phyloP scores from a whole-genome alignment of 192 early-diverging fungal genomes.

The Dissophora ornata region DNA sequence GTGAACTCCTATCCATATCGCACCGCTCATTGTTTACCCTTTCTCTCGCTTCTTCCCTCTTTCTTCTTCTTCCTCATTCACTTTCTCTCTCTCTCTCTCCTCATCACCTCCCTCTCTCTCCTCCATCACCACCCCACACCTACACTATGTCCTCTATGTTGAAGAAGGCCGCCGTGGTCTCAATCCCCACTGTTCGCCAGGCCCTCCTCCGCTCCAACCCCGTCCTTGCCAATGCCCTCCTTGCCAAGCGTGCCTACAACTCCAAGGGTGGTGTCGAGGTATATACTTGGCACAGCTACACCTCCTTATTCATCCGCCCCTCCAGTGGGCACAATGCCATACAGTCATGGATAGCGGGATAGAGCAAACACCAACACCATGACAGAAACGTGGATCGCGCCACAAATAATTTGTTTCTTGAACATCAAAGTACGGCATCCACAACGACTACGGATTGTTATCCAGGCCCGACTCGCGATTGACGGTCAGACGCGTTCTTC shows the following conservation, averaged over 20 bases:
- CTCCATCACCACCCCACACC: slow-evolving; percentile 2
- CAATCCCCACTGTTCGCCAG: slow-evolving; percentile 52
- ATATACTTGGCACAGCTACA: not conserved
- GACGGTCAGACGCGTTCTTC: no score
- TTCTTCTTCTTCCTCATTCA: slow-evolving; percentile 1
- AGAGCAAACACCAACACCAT: no score
- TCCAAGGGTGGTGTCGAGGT: slow-evolving; percentile 54
- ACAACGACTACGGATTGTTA: no score
- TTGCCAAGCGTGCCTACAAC: slow-evolving; percentile 48
- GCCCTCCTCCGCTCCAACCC: slow-evolving; percentile 52
- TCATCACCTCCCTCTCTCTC: slow-evolving; percentile 3
- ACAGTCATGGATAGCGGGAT: no score
- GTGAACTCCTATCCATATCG: no score
- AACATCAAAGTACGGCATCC: no score
- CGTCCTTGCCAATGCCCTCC: slow-evolving; percentile 38
- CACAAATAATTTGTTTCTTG: no score
- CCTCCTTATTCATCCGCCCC: not conserved
- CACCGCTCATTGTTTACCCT: not conserved
- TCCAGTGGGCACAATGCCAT: no score
- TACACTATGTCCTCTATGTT: slow-evolving; percentile 41
- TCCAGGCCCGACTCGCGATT: no score
- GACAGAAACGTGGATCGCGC: no score
- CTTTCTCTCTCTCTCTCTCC: slow-evolving; percentile 7
- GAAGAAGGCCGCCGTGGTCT: slow-evolving; percentile 53
- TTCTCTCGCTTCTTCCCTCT: slow-evolving; percentile 1